Base-by-base conservation (phyloP, 495 filamentous ascomycete genomes). In the Aspergillus diversus region DNA sequence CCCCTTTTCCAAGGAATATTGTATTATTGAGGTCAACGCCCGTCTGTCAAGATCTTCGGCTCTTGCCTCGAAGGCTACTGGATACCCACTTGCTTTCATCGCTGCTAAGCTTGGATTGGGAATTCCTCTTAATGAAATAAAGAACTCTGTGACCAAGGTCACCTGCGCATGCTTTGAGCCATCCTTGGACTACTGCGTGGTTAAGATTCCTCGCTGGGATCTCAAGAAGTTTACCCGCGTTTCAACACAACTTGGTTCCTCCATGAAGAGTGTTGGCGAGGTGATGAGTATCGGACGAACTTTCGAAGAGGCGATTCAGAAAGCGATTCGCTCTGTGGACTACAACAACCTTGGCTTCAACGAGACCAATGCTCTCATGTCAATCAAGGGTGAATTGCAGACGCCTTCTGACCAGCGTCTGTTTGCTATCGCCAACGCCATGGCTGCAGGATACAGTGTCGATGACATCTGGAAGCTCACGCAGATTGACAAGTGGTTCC, bases 231-330 rank as follows among this genome's bases (percentile, higher is more conserved):
- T 99, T 78, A 94, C 90, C 33, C 89, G 95, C 59, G 95, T 98
- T 17, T 97, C 94, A 7, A 97, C 92, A 4, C 87, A 93, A 76
- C 88, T 99, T 7, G 92, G 90, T 37, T 98, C 95, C 7, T 97
- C 95, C 13, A 99, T 99, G 95, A 99, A 99, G 90, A 96, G 92
- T 83, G 93, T 99, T 49, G 95, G 95, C 69, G 95, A 99, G 74
- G 95, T 99, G 59, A 98, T 99, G 95, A 93, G 90, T 69, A 97
- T 99, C 69, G 95, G 95, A 60, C 82, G 95, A 64, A 96, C 92
- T 0, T 99, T 99, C 61, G 95, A 99, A 76, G 95, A 99, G 77
- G 95, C 95, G 13, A 97, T 99, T 39, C 95, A 99, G 72, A 99
- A 99, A 74, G 95, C 95, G 31, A 99, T 99, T 68, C 87, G 95